phyloP scores from a whole-genome alignment of 805 yeast genomes.

The Barnettozyma vustinii region DNA sequence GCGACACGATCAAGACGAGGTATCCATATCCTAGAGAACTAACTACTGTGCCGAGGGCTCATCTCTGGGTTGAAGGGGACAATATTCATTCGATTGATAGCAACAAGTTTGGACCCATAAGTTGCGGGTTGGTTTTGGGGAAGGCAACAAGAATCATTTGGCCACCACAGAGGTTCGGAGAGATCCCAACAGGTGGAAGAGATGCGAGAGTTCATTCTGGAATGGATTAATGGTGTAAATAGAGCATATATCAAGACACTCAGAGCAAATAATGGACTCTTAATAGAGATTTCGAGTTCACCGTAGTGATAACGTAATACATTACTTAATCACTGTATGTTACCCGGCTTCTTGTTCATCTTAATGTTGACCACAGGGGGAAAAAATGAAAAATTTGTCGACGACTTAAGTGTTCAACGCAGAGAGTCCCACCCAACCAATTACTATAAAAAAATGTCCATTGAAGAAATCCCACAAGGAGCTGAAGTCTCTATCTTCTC shows the following conservation, averaged over 20 bases:
- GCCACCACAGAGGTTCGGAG: conserved; percentile 59
- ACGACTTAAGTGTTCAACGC: neutral
- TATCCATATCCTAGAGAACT: conserved; percentile 60
- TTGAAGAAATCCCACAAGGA: conserved; percentile 68
- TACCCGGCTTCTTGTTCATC: neutral
- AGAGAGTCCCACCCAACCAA: neutral
- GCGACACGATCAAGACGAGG: conserved; percentile 60
- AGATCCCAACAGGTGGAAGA: conserved; percentile 48
- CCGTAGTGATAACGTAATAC: neutral
- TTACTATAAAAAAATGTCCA: conserved; percentile 24
- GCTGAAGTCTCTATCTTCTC: conserved; percentile 76
- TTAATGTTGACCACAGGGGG: too few species aligned
- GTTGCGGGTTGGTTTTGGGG: conserved; percentile 76
- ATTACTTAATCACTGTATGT: neutral
- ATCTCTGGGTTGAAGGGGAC: conserved; percentile 95
- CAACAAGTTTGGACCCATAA: conserved; percentile 83
- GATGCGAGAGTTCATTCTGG: conserved; percentile 34
- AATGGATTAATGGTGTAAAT: neutral
- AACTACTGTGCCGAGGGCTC: conserved; percentile 68
- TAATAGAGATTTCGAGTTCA: too few species aligned
- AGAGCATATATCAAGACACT: neutral
- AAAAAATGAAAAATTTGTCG: conserved; percentile 4
- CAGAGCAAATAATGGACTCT: too few species aligned
- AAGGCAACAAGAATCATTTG: conserved; percentile 63
- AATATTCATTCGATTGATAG: conserved; percentile 80